Evolutionary conservation across 805 yeast species (phyloP).

Genomic region (Zygoascus tannicola): DNA sequence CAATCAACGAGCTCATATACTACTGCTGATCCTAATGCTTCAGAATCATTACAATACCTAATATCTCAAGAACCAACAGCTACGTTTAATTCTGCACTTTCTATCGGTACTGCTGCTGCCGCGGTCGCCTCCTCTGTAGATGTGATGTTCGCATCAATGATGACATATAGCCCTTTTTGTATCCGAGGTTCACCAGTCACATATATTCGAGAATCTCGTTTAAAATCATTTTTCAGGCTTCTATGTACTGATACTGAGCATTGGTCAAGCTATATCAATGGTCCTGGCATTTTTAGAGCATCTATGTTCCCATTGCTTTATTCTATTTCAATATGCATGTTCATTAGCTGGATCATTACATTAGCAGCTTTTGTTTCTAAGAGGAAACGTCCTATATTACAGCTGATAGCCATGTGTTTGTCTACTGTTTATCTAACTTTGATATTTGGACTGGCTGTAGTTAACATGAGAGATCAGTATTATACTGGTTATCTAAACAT

Average conservation of each 20-base stretch:
- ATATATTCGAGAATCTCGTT: constrained; percentile 5
- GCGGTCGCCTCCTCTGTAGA: constrained; percentile 1
- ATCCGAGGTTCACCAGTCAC: constrained; percentile 13
- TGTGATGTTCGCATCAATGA: neutral
- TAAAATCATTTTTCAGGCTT: constrained; percentile 2
- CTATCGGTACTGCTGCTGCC: neutral
- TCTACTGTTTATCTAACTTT: constrained; percentile 49
- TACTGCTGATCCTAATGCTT: no score
- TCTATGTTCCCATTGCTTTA: constrained; percentile 45
- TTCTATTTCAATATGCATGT: constrained; percentile 54
- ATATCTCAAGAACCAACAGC: no score
- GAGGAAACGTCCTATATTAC: constrained; percentile 35
- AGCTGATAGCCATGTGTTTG: constrained; percentile 41
- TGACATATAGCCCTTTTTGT: constrained; percentile 13
- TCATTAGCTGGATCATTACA: constrained; percentile 50
- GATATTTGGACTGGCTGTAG: constrained; percentile 40
- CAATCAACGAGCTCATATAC: no score
- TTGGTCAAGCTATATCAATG: constrained; percentile 12
- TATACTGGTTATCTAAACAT: constrained; percentile 33
- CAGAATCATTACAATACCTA: no score
- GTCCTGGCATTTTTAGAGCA: neutral
- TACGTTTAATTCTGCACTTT: no score
- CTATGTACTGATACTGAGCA: constrained; percentile 1
- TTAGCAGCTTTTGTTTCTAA: constrained; percentile 52
- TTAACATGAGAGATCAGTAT: constrained; percentile 41